Evolutionary conservation across 192 early-diverging fungal genomes (phyloP).

Genomic region (Hyaloraphidium curvatum): DNA sequence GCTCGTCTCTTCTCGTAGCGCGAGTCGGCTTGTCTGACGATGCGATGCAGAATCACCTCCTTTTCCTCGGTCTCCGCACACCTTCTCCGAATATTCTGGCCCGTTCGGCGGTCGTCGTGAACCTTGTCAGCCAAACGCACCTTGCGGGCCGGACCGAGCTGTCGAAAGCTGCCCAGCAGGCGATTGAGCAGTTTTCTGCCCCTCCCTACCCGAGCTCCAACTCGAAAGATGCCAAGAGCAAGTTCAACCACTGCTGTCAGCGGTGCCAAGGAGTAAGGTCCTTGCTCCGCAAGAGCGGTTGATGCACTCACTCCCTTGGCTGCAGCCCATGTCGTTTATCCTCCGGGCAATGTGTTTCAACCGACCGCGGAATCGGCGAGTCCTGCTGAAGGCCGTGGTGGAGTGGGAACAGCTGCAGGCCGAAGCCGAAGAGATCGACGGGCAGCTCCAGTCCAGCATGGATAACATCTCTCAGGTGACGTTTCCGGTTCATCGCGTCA

Average conservation of each 20-base stretch:
- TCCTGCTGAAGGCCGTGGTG: constrained; percentile 29
- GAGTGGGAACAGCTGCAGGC: constrained; percentile 38
- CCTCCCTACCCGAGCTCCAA: neutral
- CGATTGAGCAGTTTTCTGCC: neutral
- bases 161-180: too few species aligned
- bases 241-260: neutral
- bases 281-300: too few species aligned
- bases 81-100: too few species aligned
- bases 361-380: constrained; percentile 33
- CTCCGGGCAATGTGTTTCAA: constrained; percentile 36
- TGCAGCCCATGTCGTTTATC: constrained; percentile 26
- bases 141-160: too few species aligned
- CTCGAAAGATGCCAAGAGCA: neutral
- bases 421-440: constrained; percentile 13
- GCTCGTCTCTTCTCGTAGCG: too few species aligned
- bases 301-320: neutral
- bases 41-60: too few species aligned
- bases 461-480: neutral
- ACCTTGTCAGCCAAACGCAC: too few species aligned
- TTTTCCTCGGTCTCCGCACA: too few species aligned
- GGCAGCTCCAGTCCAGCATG: neutral
- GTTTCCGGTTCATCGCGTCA: neutral
- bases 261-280: too few species aligned
- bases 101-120: too few species aligned
- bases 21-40: too few species aligned